A percentile compares a stretch with the other conserved stretches of the same genome.
phyloP scores from a whole-genome alignment of 179 eudicot species.

The Spergularia azorica region DNA sequence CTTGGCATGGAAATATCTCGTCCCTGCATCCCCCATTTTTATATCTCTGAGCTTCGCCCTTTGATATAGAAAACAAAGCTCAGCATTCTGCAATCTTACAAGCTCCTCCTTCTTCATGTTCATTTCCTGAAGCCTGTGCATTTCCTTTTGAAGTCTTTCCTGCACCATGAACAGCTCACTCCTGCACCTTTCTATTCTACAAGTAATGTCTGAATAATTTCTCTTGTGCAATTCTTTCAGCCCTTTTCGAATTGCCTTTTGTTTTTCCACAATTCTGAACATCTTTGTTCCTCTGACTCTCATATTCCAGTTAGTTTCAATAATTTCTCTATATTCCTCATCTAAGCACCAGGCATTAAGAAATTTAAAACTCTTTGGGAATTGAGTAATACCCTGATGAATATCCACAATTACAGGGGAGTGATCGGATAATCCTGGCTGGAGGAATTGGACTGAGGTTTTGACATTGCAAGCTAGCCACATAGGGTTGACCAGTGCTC shows the following conservation, averaged over 20 bases:
- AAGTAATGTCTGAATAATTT: too few species aligned
- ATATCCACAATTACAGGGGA: neutral
- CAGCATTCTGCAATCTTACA: neutral
- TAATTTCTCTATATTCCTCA: too few species aligned
- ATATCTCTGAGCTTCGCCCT: neutral
- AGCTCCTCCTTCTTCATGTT: too few species aligned
- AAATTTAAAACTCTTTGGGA: neutral
- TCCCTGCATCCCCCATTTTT: neutral
- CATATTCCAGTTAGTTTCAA: too few species aligned
- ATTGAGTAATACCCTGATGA: neutral
- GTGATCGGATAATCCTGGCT: neutral
- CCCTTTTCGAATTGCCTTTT: too few species aligned
- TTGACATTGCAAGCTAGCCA: neutral
- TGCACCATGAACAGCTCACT: too few species aligned
- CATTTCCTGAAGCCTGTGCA: too few species aligned
- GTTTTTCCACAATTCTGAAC: too few species aligned
- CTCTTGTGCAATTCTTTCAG: too few species aligned
- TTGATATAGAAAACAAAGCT: neutral
- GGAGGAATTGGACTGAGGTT: neutral
- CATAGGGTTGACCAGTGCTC: neutral
- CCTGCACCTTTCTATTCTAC: too few species aligned
- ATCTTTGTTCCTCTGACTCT: too few species aligned
- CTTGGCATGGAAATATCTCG: neutral
- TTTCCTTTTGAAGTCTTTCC: too few species aligned
- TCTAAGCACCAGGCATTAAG: neutral